phyloP scores from a whole-genome alignment of 2,329 filamentous ascomycete genomes.

The Cytospora leucostoma region DNA sequence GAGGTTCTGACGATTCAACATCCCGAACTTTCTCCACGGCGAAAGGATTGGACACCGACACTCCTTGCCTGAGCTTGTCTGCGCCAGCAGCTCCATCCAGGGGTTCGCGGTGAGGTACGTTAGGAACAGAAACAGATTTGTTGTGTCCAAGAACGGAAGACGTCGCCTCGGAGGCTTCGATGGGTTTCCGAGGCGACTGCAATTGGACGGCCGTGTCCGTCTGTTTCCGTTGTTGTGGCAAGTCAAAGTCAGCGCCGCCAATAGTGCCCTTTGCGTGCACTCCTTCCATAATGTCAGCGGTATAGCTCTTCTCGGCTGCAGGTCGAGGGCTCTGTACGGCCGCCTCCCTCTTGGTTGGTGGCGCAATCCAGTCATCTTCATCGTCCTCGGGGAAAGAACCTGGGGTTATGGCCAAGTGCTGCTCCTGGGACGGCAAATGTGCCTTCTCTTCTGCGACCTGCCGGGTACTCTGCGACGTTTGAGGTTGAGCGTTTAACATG shows the following conservation, averaged over 20 bases:
- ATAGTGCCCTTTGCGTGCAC: constrained; percentile 52
- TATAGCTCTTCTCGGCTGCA: constrained; percentile 59
- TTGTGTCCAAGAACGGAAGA: constrained; percentile 49
- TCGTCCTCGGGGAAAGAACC: constrained; percentile 63
- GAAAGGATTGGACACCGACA: constrained; percentile 52
- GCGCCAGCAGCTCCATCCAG: constrained; percentile 29
- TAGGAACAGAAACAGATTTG: constrained; percentile 66
- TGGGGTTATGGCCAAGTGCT: constrained; percentile 45
- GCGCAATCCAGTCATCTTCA: constrained; percentile 66
- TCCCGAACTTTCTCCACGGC: constrained; percentile 46
- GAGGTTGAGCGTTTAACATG: constrained; percentile 32
- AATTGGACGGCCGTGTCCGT: constrained; percentile 24
- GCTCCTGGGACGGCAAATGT: constrained; percentile 40
- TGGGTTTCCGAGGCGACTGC: constrained; percentile 41
- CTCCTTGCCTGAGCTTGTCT: constrained; percentile 55
- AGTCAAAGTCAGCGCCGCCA: constrained; percentile 48
- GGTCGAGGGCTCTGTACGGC: constrained; percentile 50
- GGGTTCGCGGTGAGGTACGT: constrained; percentile 41
- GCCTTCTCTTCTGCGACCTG: constrained; percentile 33
- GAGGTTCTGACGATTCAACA: constrained; percentile 43
- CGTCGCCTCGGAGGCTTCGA: constrained; percentile 35
- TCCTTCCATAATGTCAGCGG: constrained; percentile 63
- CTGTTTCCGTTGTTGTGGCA: constrained; percentile 44
- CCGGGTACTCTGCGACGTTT: constrained; percentile 33
- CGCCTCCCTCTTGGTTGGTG: constrained; percentile 45